Evolutionary conservation across 331 rosid species (phyloP).

Genomic region (Pyracantha coccinea): DNA sequence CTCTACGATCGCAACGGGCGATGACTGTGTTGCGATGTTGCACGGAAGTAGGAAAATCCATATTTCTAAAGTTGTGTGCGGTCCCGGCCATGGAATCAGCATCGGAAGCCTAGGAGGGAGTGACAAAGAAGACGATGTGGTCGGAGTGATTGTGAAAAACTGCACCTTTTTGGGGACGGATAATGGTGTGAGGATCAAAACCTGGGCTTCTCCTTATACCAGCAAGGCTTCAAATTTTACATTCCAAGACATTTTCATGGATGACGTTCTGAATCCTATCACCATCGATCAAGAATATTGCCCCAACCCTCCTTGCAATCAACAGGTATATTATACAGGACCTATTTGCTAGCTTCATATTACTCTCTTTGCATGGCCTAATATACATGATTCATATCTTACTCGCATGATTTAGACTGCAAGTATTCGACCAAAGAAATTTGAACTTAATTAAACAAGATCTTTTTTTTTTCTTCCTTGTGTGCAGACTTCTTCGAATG

Average conservation of each 20-base stretch:
- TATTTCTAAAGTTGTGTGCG: constrained; percentile 31
- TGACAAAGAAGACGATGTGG: constrained; percentile 23
- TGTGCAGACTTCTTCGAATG: constrained; percentile 22
- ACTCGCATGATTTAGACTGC: background rate
- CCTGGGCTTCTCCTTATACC: constrained; percentile 38
- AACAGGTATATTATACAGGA: constrained; percentile 12
- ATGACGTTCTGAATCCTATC: constrained; percentile 36
- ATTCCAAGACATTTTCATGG: constrained; percentile 44
- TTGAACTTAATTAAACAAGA: background rate
- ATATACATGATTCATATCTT: background rate
- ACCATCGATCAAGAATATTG: constrained; percentile 56
- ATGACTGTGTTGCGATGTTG: constrained; percentile 21
- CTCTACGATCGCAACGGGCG: constrained; percentile 18
- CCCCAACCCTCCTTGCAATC: constrained; percentile 17
- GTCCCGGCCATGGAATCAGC: constrained; percentile 77
- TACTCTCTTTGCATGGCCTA: background rate
- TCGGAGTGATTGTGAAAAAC: constrained; percentile 29
- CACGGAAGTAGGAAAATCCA: constrained; percentile 18
- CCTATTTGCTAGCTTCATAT: background rate
- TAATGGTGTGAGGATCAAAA: constrained; percentile 56
- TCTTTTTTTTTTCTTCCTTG: no score
- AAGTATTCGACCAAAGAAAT: background rate
- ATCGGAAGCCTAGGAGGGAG: constrained; percentile 51
- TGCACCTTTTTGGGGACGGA: constrained; percentile 33
- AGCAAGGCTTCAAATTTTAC: constrained; percentile 21